Conservation (phyloP, 192 early-diverging fungal species). For the Obelidium mucronatum region DNA sequence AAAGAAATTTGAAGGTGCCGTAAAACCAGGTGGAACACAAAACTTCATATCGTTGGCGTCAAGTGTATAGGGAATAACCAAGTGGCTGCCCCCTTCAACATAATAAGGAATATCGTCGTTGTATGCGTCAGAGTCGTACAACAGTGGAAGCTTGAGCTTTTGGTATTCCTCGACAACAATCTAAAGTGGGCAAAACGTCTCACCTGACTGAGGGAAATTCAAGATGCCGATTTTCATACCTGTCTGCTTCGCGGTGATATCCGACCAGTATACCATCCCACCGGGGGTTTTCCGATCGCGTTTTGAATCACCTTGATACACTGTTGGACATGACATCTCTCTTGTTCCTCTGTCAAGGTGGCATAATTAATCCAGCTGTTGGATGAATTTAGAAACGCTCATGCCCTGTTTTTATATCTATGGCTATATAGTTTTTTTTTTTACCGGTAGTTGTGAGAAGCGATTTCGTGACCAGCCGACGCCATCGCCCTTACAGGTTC, state of each 20-base stretch:
- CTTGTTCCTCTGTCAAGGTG: slow-evolving; percentile 25
- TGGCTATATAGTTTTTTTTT: too few relatives aligned
- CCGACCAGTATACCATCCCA: slow-evolving; percentile 64
- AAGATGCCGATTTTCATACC: slow-evolving; percentile 6
- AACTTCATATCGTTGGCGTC: slow-evolving; percentile 65
- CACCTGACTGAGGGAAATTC: slow-evolving; percentile 19
- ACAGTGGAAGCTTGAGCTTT: slow-evolving; percentile 47
- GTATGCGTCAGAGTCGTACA: slow-evolving; percentile 63
- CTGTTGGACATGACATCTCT: slow-evolving; percentile 46
- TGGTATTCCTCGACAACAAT: slow-evolving; percentile 53
- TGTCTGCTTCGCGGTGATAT: slow-evolving; percentile 47
- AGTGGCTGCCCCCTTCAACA: slow-evolving; percentile 33
- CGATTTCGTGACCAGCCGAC: slow-evolving; percentile 55
- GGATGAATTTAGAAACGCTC: too few relatives aligned
- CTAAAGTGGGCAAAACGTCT: slow-evolving; percentile 7
- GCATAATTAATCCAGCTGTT: slow-evolving; percentile 46
- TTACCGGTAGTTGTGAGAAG: slow-evolving; percentile 57
- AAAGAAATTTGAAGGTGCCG: slow-evolving; percentile 51
- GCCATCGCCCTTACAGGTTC: slow-evolving; percentile 46
- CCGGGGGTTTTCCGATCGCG: slow-evolving; percentile 50
- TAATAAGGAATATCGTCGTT: slow-evolving; percentile 64
- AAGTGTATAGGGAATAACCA: slow-evolving; percentile 58
- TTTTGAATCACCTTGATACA: slow-evolving; percentile 45
- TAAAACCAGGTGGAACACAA: slow-evolving; percentile 58
- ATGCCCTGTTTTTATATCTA: too few relatives aligned